These are phyloP conservation scores for Lecanicillium sp. DNA, from an alignment of 2,329 filamentous ascomycete genomes.

Conservation along the genomic window DNA sequence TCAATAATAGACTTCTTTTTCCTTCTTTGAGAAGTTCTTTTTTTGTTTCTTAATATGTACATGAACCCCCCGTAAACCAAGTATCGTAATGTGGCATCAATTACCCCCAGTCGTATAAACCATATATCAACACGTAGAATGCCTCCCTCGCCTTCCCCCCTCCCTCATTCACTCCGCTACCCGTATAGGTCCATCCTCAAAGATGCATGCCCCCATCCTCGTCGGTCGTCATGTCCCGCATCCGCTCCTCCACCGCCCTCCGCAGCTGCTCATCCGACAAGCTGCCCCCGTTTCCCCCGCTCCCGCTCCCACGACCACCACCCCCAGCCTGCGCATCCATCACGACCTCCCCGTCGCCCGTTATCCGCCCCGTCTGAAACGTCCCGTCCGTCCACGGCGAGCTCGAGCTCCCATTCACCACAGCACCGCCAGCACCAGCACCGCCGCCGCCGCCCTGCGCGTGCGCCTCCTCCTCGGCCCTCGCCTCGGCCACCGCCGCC, in stretches of 20 bases:
- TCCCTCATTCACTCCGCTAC: no score
- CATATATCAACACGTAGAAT: no score
- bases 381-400: constrained; percentile 58
- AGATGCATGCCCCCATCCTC: constrained; percentile 57
- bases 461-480: constrained; percentile 7
- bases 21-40: background rate
- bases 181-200: constrained; percentile 26
- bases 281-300: constrained; percentile 35
- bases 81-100: no score
- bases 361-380: constrained; percentile 54
- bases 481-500: constrained; percentile 18
- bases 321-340: constrained; percentile 30
- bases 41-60: no score
- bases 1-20: background rate
- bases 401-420: constrained; percentile 19
- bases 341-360: constrained; percentile 42
- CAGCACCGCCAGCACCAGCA: background rate
- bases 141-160: no score
- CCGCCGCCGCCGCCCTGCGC: background rate
- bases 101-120: no score
- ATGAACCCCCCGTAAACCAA: no score
- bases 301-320: background rate
- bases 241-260: constrained; percentile 47
- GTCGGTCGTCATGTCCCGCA: constrained; percentile 38
- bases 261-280: constrained; percentile 55